Evolutionary conservation across 371 early-diverging fungal species (phyloP).

Genomic region (Gilbertella persicaria): DNA sequence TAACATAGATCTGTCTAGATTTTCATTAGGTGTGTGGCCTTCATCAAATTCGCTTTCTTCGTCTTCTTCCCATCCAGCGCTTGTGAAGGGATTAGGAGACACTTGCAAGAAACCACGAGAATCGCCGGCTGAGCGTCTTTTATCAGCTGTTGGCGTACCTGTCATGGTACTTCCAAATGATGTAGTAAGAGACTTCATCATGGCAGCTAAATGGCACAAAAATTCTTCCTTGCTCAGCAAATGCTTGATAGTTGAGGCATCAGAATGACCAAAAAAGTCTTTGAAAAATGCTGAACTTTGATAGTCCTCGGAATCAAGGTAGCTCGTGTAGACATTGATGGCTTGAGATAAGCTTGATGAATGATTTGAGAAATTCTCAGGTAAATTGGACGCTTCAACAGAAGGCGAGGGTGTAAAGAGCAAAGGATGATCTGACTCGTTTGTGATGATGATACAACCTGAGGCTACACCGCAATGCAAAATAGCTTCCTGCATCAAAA

Average conservation of each 20-base stretch:
- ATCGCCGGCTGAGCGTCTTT: conserved; percentile 22
- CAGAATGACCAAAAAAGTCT: conserved; percentile 27
- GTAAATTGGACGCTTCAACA: not conserved
- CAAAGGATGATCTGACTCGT: conserved; percentile 27
- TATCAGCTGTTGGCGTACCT: conserved; percentile 10
- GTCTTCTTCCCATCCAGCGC: conserved; percentile 8
- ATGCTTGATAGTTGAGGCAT: conserved; percentile 20
- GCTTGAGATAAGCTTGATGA: conserved; percentile 21
- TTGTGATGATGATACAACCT: conserved; percentile 37
- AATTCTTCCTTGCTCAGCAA: conserved; percentile 45
- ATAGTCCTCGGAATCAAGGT: conserved; percentile 26
- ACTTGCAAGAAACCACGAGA: conserved; percentile 37
- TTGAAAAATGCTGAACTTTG: conserved; percentile 31
- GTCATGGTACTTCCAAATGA: conserved; percentile 3
- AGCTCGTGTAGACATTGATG: conserved; percentile 25
- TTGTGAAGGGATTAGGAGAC: conserved; percentile 16
- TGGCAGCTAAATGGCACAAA: conserved; percentile 40
- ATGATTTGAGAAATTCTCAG: not conserved
- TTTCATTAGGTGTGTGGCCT: conserved; percentile 25
- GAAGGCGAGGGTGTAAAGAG: not conserved
- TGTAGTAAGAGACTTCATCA: conserved; percentile 42
- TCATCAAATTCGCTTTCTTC: conserved; percentile 22
- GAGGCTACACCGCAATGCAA: conserved; percentile 45
- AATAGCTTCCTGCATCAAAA: conserved; percentile 44
- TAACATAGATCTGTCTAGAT: conserved; percentile 32